Evolutionary conservation across 139 green algal species (phyloP).

Genomic region (Coelastrella sp.): DNA sequence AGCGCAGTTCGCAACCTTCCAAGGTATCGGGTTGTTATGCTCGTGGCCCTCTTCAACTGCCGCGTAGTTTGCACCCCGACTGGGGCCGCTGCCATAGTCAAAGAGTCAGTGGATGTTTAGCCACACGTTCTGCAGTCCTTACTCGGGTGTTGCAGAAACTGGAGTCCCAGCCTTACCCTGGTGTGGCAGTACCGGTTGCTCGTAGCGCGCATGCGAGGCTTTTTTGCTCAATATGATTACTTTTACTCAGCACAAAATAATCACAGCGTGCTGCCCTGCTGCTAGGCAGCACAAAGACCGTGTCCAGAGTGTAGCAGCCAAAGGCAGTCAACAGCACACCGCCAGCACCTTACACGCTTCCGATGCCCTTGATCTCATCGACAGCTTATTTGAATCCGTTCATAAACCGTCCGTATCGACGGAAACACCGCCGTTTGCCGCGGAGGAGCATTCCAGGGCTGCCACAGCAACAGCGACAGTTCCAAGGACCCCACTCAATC

Average conservation of each 20-base stretch:
- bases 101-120: no score
- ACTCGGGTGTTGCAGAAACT: no score
- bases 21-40: neutral
- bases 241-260: no score
- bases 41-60: neutral
- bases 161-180: no score
- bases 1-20: neutral
- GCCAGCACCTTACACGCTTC: neutral
- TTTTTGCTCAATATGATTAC: no score
- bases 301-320: neutral
- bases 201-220: no score
- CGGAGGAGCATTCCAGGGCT: neutral
- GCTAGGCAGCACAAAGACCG: neutral
- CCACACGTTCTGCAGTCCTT: no score
- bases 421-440: neutral
- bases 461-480: neutral
- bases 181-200: no score
- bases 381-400: slow-evolving; percentile 11
- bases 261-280: neutral
- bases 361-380: slow-evolving; percentile 14
- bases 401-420: neutral
- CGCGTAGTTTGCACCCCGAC: neutral
- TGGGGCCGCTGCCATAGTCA: neutral
- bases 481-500: neutral
- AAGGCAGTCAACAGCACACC: slow-evolving; percentile 8